Evolutionary conservation across 1,139 yeast species (phyloP).

Genomic region (Taiozyma sp.): DNA sequence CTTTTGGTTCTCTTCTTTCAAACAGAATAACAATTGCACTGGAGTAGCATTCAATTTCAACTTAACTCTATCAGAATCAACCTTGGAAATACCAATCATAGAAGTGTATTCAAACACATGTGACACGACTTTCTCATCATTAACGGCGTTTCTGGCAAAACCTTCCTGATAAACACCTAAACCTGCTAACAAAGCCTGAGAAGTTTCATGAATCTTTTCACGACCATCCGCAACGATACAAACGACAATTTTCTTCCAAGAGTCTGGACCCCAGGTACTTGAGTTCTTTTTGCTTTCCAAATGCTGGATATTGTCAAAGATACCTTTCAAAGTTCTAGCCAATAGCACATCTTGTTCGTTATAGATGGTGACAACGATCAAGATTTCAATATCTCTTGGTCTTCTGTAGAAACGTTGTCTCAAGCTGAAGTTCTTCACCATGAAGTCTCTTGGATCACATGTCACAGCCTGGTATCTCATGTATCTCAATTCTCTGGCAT

Average conservation of each 20-base stretch:
- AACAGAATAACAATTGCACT: slow-evolving; percentile 83
- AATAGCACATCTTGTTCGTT: slow-evolving; percentile 87
- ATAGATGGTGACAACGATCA: slow-evolving; percentile 89
- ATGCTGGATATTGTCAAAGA: slow-evolving; percentile 87
- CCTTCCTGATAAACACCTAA: slow-evolving; percentile 96
- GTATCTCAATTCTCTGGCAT: slow-evolving; percentile 70
- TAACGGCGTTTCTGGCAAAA: slow-evolving; percentile 84
- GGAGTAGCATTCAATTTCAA: slow-evolving; percentile 69
- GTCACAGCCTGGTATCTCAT: slow-evolving; percentile 86
- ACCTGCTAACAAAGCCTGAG: slow-evolving; percentile 81
- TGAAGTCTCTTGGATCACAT: slow-evolving; percentile 77
- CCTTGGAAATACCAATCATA: slow-evolving; percentile 56
- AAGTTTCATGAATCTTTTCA: slow-evolving; percentile 80
- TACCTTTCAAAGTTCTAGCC: slow-evolving; percentile 86
- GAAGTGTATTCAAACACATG: slow-evolving; percentile 89
- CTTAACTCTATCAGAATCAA: slow-evolving; percentile 62
- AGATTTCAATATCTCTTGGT: slow-evolving; percentile 81
- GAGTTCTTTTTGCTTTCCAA: slow-evolving; percentile 66
- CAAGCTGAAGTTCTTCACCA: slow-evolving; percentile 67
- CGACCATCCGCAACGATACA: slow-evolving; percentile 92
- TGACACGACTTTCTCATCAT: slow-evolving; percentile 81
- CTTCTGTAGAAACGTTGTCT: slow-evolving; percentile 63
- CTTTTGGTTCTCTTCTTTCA: slow-evolving; percentile 85
- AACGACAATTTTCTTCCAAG: slow-evolving; percentile 93
- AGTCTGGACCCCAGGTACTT: slow-evolving; percentile 77